Conservation (phyloP, 2,329 filamentous ascomycete genomes). For the Pseudocercospora cruenta region DNA sequence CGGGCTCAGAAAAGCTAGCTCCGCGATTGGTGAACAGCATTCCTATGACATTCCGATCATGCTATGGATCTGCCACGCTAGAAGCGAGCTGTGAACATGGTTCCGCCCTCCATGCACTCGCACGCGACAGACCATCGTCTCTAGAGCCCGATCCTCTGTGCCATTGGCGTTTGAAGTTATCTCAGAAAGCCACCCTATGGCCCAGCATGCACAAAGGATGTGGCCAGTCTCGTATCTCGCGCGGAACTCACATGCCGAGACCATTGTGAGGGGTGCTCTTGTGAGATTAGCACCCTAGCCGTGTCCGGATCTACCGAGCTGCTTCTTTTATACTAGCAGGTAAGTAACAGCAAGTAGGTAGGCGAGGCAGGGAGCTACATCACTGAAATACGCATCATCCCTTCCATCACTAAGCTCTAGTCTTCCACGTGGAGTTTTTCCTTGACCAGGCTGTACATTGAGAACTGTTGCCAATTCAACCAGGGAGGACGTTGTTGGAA, state of each 20-base stretch:
- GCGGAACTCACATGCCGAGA: background rate
- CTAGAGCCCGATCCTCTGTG: background rate
- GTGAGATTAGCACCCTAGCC: conserved; percentile 1
- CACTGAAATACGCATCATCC: background rate
- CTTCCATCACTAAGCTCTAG: background rate
- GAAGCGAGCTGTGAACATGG: background rate
- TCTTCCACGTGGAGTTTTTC: background rate
- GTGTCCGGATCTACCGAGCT: background rate
- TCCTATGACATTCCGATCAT: conserved; percentile 2
- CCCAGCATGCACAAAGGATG: background rate
- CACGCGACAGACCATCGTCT: background rate
- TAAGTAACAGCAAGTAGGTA: background rate
- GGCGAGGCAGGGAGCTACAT: background rate
- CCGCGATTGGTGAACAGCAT: background rate
- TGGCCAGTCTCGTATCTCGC: background rate
- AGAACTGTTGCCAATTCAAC: background rate
- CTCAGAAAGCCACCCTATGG: background rate
- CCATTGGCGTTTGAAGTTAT: background rate
- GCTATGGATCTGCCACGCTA: background rate
- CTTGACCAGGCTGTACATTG: background rate
- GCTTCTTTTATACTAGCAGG: conserved; percentile 1
- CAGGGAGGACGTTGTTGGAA: background rate
- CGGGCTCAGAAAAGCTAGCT: background rate
- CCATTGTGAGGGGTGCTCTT: background rate
- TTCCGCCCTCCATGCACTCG: background rate